phyloP scores from a whole-genome alignment of 192 early-diverging fungal species.

The Entomortierella beljakovae region DNA sequence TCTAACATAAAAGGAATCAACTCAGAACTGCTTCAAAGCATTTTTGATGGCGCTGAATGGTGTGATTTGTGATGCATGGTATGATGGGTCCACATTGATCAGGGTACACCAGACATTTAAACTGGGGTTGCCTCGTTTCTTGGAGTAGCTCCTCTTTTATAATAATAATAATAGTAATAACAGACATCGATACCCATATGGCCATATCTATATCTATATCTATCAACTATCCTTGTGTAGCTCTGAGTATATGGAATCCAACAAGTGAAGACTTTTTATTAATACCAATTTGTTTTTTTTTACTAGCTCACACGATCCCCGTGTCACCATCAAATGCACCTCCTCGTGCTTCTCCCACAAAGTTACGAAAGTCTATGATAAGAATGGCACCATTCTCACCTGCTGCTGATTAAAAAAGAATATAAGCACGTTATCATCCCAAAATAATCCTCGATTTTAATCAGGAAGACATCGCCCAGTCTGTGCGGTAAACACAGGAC shows the following conservation, averaged over 20 bases:
- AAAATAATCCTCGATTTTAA: no score
- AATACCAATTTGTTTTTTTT: neutral
- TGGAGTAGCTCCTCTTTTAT: no score
- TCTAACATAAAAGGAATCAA: neutral
- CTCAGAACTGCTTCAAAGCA: neutral
- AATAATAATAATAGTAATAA: no score
- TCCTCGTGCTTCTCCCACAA: neutral
- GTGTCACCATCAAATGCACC: neutral
- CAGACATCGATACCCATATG: no score
- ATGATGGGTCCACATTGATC: no score
- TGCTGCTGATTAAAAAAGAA: neutral
- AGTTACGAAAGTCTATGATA: neutral
- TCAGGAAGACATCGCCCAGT: no score
- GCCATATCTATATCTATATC: no score
- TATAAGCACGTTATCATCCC: slow-evolving; percentile 10
- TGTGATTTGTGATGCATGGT: slow-evolving; percentile 7
- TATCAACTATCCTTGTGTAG: no score
- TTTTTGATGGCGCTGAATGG: slow-evolving; percentile 7
- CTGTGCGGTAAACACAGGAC: no score
- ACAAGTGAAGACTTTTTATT: neutral
- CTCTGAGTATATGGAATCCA: no score
- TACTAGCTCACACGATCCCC: slow-evolving; percentile 1
- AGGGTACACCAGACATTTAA: no score
- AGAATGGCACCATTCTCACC: neutral
- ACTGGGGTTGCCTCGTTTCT: no score